Evolutionary conservation across 106 monocot genomes (phyloP), one percentile per base, ranked within the genome.

Genomic region (Dactylorhiza incarnata): DNA sequence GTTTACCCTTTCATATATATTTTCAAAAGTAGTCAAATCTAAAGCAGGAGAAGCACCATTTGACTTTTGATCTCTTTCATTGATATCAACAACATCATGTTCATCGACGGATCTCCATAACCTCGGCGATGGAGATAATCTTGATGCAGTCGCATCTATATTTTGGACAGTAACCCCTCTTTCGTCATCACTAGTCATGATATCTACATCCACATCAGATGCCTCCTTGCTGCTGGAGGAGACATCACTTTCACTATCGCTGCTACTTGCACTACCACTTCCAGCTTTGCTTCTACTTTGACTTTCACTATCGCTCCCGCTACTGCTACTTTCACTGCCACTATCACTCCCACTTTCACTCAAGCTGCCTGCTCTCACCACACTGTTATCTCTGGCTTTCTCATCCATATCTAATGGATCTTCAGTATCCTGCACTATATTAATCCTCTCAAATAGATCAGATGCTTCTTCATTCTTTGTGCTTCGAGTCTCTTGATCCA

Each of bases 211-310:
- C 11, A 91, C 84, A 81, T 99, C 93, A 77, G 93, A 90, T 73
- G 80, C 89, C 67, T 99, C 94, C 62, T 87, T 95, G 79, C 89
- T 88, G 81, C 88, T 94, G n/a, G 94, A 99, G 25, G 97, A 91
- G 74, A 73, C 90, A 85, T 89, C 90, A 86, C 89, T 94, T 9
- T 99, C 94, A 55, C 96, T 96, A 66, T 90, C 88, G 74, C 97
- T 97, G 84, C 93, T 93, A 84, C 96, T 96, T 81, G 76, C 84
- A 81, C 91, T 95, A 51, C 77, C 86, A 86, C 95, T 92, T 37
- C 83, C 90, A 26, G 66, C 66, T 26, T 23, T 23, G 66, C 66
- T 66, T 66, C 66, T 37, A 26, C 91, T 95, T 58, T 75, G 82
- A 86, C 95, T 92, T 29, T 84, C 89, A 83, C 95, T 92, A 73